Evolutionary conservation across 2,329 filamentous ascomycete genomes (phyloP).

Genomic region (Calonectria leucothoes): DNA sequence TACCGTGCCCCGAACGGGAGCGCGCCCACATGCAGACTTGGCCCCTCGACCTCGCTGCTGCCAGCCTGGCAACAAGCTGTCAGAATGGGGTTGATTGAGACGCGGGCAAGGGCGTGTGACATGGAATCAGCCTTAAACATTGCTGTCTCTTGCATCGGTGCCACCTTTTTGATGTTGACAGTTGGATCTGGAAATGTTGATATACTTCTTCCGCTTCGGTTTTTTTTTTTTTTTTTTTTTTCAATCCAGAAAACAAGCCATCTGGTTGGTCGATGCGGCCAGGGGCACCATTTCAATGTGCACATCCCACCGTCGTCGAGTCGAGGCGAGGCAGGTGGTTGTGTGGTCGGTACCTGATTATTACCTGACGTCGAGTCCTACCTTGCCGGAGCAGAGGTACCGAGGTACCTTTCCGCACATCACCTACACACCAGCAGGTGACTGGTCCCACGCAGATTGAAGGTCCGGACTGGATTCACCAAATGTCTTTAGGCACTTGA

Average conservation of each 20-base stretch:
- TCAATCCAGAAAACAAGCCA: neutral
- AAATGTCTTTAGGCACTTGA: neutral
- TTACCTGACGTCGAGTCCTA: constrained; percentile 22
- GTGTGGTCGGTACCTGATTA: constrained; percentile 24
- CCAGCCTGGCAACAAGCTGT: neutral
- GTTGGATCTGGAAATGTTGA: neutral
- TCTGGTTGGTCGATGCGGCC: constrained; percentile 5
- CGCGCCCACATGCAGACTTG: neutral
- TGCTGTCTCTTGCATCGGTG: neutral
- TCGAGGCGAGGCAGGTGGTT: constrained; percentile 12
- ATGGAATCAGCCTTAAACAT: neutral
- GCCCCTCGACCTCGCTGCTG: neutral
- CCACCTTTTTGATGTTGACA: neutral
- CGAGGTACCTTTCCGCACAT: neutral
- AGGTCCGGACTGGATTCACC: neutral
- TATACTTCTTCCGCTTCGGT: too few relatives aligned
- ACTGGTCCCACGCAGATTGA: neutral
- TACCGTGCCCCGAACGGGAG: constrained; percentile 1
- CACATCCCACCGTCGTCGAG: constrained; percentile 12
- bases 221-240: neutral
- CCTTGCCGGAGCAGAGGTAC: neutral
- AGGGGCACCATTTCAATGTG: constrained; percentile 8
- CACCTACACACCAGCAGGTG: neutral
- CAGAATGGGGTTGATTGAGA: neutral
- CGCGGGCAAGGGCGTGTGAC: neutral